Base-by-base conservation (phyloP, 2,329 filamentous ascomycete genomes). In the Cercospora citrullina region DNA sequence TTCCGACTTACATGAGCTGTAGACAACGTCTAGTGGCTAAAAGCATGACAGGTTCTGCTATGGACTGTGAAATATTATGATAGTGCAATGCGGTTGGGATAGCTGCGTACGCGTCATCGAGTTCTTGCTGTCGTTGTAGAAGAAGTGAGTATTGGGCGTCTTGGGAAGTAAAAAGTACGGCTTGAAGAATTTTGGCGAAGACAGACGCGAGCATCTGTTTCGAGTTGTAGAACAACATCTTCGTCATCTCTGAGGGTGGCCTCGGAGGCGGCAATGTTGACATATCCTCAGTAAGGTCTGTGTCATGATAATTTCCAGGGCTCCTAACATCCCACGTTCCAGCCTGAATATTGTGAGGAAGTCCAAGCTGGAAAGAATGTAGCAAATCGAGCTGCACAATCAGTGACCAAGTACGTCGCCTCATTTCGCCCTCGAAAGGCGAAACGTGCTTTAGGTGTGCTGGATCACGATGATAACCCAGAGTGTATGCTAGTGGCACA, bases 11-110 rank as follows among this genome's bases (percentile, higher is more conserved):
- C 59, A 70, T 72, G 14, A 65, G 60, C 23, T 65, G 61, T 16
- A 68, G 23, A 45, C 64, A 70, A 28, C 18, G 77, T 78, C 66
- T 86, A 77, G 71, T 83, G 85, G 55, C 80, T 81, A 21, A 84
- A 79, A 73, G 86, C 84, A 42, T 87, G 72, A 2, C 85, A 80
- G 58, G 83, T 80, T 58, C 80, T 79, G 16, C 81, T 74, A 70
- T 84, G 83, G 62, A 82, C 81, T 76, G 69, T 10, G 77, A 72
- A 42, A 79, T 66, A 7, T 76, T 64, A 10, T 72, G 72, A 23
- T 77, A 72, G 14, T 70, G 73, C 42, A 80, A 72, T 2, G 72
- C 72, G 7, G 73, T 71, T 1, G 79, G 79, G 33, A 79, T 72
- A 2, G 63, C 16, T 7, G 64, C 67, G 58, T 77, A 73, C 10